Evolutionary conservation across 2,329 filamentous ascomycete genomes (phyloP), one percentile per base, ranked within the genome.

Genomic region (Xylariaceae sp.): DNA sequence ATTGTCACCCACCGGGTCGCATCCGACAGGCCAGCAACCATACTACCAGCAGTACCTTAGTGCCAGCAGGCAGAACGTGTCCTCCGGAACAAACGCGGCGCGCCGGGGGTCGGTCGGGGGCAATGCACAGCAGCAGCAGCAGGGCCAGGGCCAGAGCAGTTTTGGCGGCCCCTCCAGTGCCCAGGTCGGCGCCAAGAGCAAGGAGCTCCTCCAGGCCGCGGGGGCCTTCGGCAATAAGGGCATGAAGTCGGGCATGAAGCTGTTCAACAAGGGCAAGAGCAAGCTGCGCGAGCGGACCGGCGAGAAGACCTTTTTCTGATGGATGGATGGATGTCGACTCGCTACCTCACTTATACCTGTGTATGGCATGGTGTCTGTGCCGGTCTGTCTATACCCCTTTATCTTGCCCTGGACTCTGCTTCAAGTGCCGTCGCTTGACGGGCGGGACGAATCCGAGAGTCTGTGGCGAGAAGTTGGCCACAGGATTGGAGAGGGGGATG

Each of bases 171-270:
- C 75, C 31, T 75, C 74, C 31, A 62, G 72, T 40, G 67, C 73
- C 44, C 77, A 83, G 51, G 75, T 89, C 56, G 83, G 86, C 47
- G 74, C 80, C 24, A 90, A 89, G 65, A 80, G 89, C 56, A 95
- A 94, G 64, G 88, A 93, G 50, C 65, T 95, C 18, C 71, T 95
- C 54, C 84, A 92, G 45, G 81, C 82, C 15, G 89, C 89, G 35
- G 87, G 86, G 33, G 86, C 83, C 52, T 87, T 88, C 45, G 88
- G 89, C 35, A 95, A 94, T 63, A 90, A 89, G 33, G 87, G 89
- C 45, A 85, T 84, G 64, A 88, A 86, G 55, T 86, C 87, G 38
- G 88, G 89, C 31, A 94, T 94, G 65, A 90, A 89, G 33, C 61
- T 95, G 44, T 80, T 95, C 58, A 87, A 83, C 45, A 94, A 94